Base-by-base conservation (phyloP, 768 basidiomycete species). In the Boletus pseudopeckii region DNA sequence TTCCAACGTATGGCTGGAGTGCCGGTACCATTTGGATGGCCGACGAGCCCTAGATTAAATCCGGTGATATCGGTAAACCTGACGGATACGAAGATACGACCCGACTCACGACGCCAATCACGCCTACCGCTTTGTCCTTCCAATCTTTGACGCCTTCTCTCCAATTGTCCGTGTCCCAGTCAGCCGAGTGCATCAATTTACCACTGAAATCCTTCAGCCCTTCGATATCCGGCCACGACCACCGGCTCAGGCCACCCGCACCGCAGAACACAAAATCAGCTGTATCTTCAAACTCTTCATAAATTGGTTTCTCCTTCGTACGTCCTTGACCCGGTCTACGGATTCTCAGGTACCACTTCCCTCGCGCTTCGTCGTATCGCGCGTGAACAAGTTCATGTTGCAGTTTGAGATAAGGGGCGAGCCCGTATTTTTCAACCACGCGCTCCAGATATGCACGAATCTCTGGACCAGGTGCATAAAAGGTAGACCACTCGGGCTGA, bases 151-250 rank as follows among this genome's bases (percentile, higher is more conserved):
- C 74, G 15, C 72, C 77, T 11, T 77, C 76, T 60, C 75, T 64
- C 77, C 76, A 79, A 34, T 74, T 65, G 11, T 65, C 74, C 30
- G 68, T 72, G 24, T 80, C 77, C 81, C 85, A 86, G 2, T 77
- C 64, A 0, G 85, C 86, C n/a, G 81, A 82, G 58, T 90, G 87
- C 1, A 84, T 68, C 14, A 86, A 65, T 46, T 70, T 74, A 5
- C 86, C 87, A 55, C 77, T 70, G 68, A 83, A 88, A 8, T 66
- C 71, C 15, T 80, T 67, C 28, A 86, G 64, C 4, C 84, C 85
- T 9, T 72, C 65, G 41, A 88, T 85, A 41, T 83, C 77, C 3
- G 86, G 87, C 86, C 84, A 87, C 26, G 76, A 72, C 84, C 84
- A 86, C 7, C 80, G 67, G 45, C 80, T 82, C 42, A 85, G 64